Evolutionary conservation across 495 filamentous ascomycete species (phyloP), one percentile per base, ranked within the genome.

Genomic region (Neurospora sp.): DNA sequence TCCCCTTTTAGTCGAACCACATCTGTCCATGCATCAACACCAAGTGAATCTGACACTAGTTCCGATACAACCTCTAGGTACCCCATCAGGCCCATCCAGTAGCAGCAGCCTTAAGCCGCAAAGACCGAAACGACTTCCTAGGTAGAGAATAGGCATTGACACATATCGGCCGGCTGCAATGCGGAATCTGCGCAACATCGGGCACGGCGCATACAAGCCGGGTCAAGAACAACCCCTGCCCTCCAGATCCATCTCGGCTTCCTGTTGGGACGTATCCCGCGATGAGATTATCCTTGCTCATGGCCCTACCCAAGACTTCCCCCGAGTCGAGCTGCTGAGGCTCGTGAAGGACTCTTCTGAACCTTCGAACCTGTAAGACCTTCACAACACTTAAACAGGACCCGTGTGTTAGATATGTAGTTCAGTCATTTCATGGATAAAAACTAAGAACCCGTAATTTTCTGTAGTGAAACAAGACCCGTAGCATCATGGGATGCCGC

Each of bases 401-500:
- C 27, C 27, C 27, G 27, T 27, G 27, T 27, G 27, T 27, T 27
- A 27, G 27, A 27, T 27, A 27, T 27, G 27, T 45, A 45, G 42
- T 45, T 45, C 27, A 40, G 40, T 41, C 5, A 16, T 41, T 31
- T 45, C 48, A 4, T 45, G 27, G 53, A 45, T 69, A 53, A 3
- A 31, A 61, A 16, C 53, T 61, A 61, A 61, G 53, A 31, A 16
- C 9, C 20, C n/a, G 45, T 53, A 17, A n/a, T 6, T 73, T 10
- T 6, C 73, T 71, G 48, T 77, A 81, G 81, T 48, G 76, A 78
- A 73, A 39, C 78, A 16, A 79, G 73, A 70, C 74, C 70, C 70
- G 89, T 98, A 76, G 91, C 94, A 70, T 92, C 91, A 39, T 98
- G 96, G 96, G 92, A 97, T 84, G 92, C 90, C 14, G 22, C 53